phyloP scores from a whole-genome alignment of 805 yeast genomes.

The Candida chauliodis region DNA sequence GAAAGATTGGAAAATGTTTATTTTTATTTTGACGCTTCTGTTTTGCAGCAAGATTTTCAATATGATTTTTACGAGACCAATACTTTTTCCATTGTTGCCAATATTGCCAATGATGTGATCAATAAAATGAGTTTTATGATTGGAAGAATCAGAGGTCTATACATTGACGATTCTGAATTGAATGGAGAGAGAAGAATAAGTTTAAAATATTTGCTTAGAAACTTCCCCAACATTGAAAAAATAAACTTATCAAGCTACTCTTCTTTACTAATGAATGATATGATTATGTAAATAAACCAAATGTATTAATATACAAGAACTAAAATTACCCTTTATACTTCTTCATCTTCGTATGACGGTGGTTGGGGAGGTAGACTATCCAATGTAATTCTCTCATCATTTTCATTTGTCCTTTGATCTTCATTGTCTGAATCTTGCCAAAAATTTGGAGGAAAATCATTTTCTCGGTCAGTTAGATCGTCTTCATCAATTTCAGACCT shows the following conservation, averaged over 20 bases:
- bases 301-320: not conserved
- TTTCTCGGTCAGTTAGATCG: constrained; percentile 41
- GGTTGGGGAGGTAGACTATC: constrained; percentile 34
- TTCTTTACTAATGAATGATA: constrained; percentile 17
- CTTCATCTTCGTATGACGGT: constrained; percentile 28
- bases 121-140: constrained; percentile 32
- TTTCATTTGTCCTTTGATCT: constrained; percentile 16
- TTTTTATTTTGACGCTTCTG: constrained; percentile 32
- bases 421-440: constrained; percentile 28
- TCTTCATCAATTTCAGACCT: constrained; percentile 53
- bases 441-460: constrained; percentile 56
- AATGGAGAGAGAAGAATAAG: constrained; percentile 30
- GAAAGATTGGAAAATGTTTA: constrained; percentile 23
- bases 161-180: constrained; percentile 28
- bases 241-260: constrained; percentile 23
- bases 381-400: constrained; percentile 41
- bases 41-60: constrained; percentile 12
- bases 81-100: constrained; percentile 24
- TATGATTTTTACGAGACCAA: not conserved
- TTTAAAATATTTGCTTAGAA: constrained; percentile 25
- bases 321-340: not conserved
- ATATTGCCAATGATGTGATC: constrained; percentile 32
- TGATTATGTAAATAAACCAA: constrained; percentile 11
- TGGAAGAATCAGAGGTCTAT: constrained; percentile 27
- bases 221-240: constrained; percentile 30